A percentile compares a stretch with the other conserved stretches of the same genome.
Evolutionary conservation across 2,329 filamentous ascomycete genomes (phyloP).

Genomic region (Leptographium radiaticola): DNA sequence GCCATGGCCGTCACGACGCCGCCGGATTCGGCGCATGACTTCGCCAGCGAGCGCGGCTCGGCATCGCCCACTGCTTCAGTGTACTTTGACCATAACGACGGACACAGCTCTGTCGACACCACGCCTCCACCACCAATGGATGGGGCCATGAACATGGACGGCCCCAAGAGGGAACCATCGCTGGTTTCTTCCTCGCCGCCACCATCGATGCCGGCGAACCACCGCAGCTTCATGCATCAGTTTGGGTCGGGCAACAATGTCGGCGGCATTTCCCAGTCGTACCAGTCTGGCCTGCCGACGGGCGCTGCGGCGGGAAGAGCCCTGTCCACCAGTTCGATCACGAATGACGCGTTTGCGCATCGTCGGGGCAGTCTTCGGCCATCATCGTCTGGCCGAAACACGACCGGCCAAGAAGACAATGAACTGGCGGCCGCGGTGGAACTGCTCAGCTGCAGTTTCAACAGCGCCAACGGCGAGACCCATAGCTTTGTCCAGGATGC

Average conservation of each 20-base stretch:
- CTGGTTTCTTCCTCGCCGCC: conserved; percentile 28
- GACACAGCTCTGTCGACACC: conserved; percentile 77
- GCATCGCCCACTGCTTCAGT: conserved; percentile 69
- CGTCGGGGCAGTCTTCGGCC: neutral
- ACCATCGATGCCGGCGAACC: conserved; percentile 33
- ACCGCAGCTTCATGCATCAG: conserved; percentile 34
- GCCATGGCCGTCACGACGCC: conserved; percentile 40
- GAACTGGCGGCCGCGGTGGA: conserved; percentile 85
- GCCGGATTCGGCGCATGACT: conserved; percentile 52
- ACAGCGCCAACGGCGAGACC: conserved; percentile 47
- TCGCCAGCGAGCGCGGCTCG: conserved; percentile 69
- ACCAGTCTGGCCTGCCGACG: conserved; percentile 51
- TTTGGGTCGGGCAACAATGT: neutral
- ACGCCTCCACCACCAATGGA: conserved; percentile 71
- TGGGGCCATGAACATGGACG: conserved; percentile 37
- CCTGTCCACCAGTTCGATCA: conserved; percentile 35
- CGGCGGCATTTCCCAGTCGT: conserved; percentile 56
- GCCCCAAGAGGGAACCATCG: conserved; percentile 19
- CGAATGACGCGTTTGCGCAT: conserved; percentile 15
- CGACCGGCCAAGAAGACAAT: conserved; percentile 67
- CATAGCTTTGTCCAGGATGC: conserved; percentile 52
- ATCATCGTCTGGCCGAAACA: conserved; percentile 61
- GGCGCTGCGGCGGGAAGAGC: neutral
- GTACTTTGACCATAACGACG: conserved; percentile 65
- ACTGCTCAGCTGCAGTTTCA: conserved; percentile 81